A percentile compares a stretch with the other conserved stretches of the same genome.
Conservation (phyloP, 2,329 filamentous ascomycete species). For the Alternaria brassicicola region DNA sequence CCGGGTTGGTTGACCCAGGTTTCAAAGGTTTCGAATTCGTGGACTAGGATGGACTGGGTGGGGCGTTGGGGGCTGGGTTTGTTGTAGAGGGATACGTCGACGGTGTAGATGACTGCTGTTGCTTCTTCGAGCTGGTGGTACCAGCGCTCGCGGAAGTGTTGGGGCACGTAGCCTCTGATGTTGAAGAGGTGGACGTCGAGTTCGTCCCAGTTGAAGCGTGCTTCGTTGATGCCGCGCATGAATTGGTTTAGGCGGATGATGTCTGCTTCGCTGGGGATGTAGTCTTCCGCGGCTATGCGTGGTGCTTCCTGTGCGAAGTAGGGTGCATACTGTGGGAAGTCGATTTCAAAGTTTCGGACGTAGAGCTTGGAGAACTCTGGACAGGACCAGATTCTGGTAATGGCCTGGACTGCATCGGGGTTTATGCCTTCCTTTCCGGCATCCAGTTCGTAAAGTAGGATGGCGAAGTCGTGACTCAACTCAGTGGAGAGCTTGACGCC, state of each 20-base stretch:
- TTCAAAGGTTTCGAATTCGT: constrained; percentile 42
- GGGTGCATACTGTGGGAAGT: constrained; percentile 44
- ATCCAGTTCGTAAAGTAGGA: constrained; percentile 45
- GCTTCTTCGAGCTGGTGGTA: constrained; percentile 46
- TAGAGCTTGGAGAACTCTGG: constrained; percentile 41
- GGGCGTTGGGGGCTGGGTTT: constrained; percentile 35
- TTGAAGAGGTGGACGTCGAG: constrained; percentile 46
- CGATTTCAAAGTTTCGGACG: constrained; percentile 45
- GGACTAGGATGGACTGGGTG: constrained; percentile 36
- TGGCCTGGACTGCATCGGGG: constrained; percentile 34
- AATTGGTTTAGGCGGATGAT: constrained; percentile 43
- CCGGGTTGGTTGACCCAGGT: constrained; percentile 38
- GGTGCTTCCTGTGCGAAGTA: constrained; percentile 41
- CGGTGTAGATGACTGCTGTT: constrained; percentile 41
- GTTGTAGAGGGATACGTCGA: constrained; percentile 45
- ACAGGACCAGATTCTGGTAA: constrained; percentile 39
- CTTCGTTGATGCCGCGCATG: constrained; percentile 40
- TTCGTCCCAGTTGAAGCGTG: constrained; percentile 46
- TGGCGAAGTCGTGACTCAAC: constrained; percentile 39
- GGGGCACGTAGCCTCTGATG: constrained; percentile 39
- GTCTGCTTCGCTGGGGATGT: constrained; percentile 43
- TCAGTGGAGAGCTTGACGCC: constrained; percentile 36
- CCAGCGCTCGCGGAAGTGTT: constrained; percentile 45
- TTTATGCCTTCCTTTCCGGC: constrained; percentile 34
- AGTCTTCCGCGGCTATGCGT: constrained; percentile 36